A percentile compares a stretch with the other conserved stretches of the same genome.
Evolutionary conservation across 192 early-diverging fungal genomes (phyloP).

Genomic region (Coemansia sp.): DNA sequence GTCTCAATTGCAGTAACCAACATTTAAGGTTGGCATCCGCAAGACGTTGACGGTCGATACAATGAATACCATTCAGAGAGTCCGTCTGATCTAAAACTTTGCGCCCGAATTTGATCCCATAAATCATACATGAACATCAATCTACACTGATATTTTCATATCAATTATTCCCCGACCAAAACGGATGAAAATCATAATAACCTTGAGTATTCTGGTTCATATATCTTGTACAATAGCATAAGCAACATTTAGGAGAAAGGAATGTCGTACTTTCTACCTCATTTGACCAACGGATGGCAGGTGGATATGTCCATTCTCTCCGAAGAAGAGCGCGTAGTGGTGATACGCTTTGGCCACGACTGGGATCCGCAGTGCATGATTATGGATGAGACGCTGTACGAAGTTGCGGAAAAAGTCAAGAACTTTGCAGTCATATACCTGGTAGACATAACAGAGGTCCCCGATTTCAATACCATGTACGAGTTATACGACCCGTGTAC

Average conservation of each 20-base stretch:
- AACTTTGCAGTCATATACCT: conserved; percentile 99
- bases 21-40: too few relatives aligned
- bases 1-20: too few relatives aligned
- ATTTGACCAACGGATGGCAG: conserved; percentile 80
- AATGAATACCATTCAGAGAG: too few relatives aligned
- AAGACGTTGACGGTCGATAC: too few relatives aligned
- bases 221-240: background rate
- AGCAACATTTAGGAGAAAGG: background rate
- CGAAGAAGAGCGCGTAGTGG: conserved; percentile 96
- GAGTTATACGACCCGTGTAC: conserved; percentile 99
- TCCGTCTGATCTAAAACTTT: too few relatives aligned
- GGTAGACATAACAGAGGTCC: conserved; percentile 94
- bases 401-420: conserved; percentile 93
- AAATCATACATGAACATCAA: too few relatives aligned
- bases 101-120: too few relatives aligned
- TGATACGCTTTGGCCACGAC: conserved; percentile 97
- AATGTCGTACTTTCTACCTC: conserved; percentile 54
- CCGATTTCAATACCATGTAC: conserved; percentile 95
- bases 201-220: background rate
- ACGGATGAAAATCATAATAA: too few relatives aligned
- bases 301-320: conserved; percentile 98
- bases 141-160: background rate
- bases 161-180: too few relatives aligned
- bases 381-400: conserved; percentile 96
- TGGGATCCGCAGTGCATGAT: conserved; percentile 96